Conservation (phyloP, 495 filamentous ascomycete species). For the Talaromyces ruber region DNA sequence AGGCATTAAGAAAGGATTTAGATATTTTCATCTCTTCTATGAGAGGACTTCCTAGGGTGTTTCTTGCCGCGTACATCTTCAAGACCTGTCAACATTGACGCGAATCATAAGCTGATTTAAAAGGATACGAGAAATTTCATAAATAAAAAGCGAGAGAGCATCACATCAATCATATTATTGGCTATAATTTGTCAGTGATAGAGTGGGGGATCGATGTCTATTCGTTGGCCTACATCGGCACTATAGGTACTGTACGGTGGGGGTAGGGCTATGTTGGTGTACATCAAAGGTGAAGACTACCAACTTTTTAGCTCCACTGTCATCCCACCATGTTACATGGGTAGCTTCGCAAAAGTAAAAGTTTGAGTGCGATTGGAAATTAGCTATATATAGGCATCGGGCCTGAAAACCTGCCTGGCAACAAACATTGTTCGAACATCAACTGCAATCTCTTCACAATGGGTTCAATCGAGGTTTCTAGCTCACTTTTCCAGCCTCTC, state of each 20-base stretch:
- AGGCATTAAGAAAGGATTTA: background rate
- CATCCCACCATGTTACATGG: background rate
- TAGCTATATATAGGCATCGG: background rate
- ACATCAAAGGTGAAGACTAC: background rate
- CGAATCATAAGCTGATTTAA: background rate
- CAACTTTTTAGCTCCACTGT: background rate
- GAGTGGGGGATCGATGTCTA: background rate
- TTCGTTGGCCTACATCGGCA: background rate
- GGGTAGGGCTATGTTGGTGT: background rate
- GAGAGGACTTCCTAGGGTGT: too few relatives aligned
- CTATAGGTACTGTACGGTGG: background rate
- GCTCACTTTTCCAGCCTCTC: slow-evolving; percentile 45
- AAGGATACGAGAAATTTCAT: background rate
- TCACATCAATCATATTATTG: background rate
- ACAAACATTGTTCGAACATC: background rate
- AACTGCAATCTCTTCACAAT: slow-evolving; percentile 7
- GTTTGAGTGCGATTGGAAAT: background rate
- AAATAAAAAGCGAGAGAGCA: background rate
- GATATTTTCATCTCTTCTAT: background rate
- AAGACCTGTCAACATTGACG: background rate
- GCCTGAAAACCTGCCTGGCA: background rate
- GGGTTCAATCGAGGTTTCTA: slow-evolving; percentile 19
- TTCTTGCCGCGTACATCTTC: background rate
- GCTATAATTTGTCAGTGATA: background rate
- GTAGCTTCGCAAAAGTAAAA: background rate